Base-by-base conservation (phyloP, 805 yeast species). In the Ogataea saltuana region DNA sequence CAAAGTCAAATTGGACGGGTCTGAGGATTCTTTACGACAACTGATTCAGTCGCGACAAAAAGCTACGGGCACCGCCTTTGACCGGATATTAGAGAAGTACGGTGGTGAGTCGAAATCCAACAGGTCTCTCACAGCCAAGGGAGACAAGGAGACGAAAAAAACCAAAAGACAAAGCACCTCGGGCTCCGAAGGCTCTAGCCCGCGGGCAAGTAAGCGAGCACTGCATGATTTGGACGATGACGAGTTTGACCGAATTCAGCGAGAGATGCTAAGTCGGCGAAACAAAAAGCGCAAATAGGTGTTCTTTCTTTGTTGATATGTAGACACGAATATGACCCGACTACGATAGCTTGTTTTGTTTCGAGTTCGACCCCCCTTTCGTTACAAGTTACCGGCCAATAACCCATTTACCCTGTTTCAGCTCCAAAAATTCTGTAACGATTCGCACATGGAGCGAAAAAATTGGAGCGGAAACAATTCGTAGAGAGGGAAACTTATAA, bases 71-170 rank as follows among this genome's bases (percentile, higher is more conserved):
- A 16, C 66, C 51, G 39, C 64, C 71, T 76, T 81, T 17, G 63
- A 66, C 20, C 60, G 62, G 16, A 56, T 81, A 43, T 80, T 79
- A 50, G 58, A 67, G 17, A 80, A 80, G 61, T 81, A 81, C 48
- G 72, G 64, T 1, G 59, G 57, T 6, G 65, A 55, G 65, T 49
- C 31, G 16, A n/a, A 32, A 21, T 28, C 42, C 48, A 42, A 44
- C 42, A 39, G 56, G 41, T n/a, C n/a, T n/a, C 36, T 38, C 19
- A 16, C n/a, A 31, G 70, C 39, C 39, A 25, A n/a, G 19, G 26
- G 70, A 50, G 58, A 67, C 15, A 80, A 80, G 60, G 80, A 80
- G 48, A 72, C 64, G 2, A 58, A 56, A 7, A 65, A 56, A 65
- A 47, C 39, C 15, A 11, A 32, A 6, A 37, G 42, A 49, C 39